A percentile compares a stretch with the other conserved stretches of the same genome.
Conservation (phyloP, 2,329 filamentous ascomycete genomes). For the Fusarium odoratissimum region DNA sequence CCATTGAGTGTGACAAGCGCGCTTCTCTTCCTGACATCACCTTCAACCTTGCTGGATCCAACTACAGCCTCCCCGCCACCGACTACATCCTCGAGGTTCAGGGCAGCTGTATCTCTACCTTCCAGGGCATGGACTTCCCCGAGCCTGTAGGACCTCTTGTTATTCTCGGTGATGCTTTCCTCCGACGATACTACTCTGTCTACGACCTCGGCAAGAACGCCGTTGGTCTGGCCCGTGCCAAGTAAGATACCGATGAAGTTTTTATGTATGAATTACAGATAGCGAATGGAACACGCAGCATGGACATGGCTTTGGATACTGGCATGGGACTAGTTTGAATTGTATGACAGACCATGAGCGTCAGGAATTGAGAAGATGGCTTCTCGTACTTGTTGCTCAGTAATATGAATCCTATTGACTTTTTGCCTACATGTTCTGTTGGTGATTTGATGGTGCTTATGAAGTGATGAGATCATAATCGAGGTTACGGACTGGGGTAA, state of each 20-base stretch:
- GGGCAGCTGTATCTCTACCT: slow-evolving; percentile 95
- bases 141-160: slow-evolving; percentile 90
- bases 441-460: background rate
- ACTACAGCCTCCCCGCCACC: slow-evolving; percentile 88
- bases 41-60: slow-evolving; percentile 89
- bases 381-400: slow-evolving; percentile 32
- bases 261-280: slow-evolving; percentile 34
- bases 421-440: slow-evolving; percentile 4
- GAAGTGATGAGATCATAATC: slow-evolving; percentile 9
- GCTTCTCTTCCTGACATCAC: slow-evolving; percentile 87
- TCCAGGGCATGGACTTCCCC: slow-evolving; percentile 96
- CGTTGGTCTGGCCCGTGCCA: slow-evolving; percentile 89
- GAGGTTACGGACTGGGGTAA: background rate
- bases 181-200: slow-evolving; percentile 92
- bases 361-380: slow-evolving; percentile 10
- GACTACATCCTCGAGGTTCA: slow-evolving; percentile 98
- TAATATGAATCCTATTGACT: slow-evolving; percentile 40
- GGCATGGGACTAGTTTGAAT: slow-evolving; percentile 35
- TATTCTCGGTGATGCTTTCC: slow-evolving; percentile 90
- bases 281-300: slow-evolving; percentile 32
- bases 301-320: slow-evolving; percentile 35
- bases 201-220: slow-evolving; percentile 92
- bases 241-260: slow-evolving; percentile 54
- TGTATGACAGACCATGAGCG: slow-evolving; percentile 21
- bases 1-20: slow-evolving; percentile 87